Conservation (phyloP, 805 yeast species). For the Lachancea meyersii region DNA sequence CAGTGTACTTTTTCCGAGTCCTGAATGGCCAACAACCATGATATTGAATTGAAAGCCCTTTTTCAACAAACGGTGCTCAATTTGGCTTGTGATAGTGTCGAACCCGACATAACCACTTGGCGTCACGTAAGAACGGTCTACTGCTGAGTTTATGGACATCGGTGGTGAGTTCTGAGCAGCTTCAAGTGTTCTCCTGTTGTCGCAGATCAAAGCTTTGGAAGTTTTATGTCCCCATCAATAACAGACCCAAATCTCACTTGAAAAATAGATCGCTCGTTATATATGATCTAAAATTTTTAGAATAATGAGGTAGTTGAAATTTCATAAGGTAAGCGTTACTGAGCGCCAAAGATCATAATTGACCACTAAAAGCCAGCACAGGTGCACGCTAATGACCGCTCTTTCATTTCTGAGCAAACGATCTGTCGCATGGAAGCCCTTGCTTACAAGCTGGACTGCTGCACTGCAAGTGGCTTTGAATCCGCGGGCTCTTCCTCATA, state of each 20-base stretch:
- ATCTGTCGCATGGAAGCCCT: conserved; percentile 9
- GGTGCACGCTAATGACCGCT: neutral
- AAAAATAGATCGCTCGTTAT: neutral
- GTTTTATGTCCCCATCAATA: neutral
- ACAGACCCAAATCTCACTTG: neutral
- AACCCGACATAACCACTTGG: conserved; percentile 89
- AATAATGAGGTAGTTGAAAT: neutral
- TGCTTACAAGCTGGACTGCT: conserved; percentile 9
- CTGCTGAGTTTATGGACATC: conserved; percentile 2
- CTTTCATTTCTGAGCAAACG: neutral
- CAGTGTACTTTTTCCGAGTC: conserved; percentile 89
- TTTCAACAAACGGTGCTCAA: conserved; percentile 84
- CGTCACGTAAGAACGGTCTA: conserved; percentile 21
- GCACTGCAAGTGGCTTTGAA: conserved; percentile 12
- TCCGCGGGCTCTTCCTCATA: conserved; percentile 25
- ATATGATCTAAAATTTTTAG: conserved; percentile 3
- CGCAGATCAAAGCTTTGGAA: neutral
- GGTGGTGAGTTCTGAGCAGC: neutral
- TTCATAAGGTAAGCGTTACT: neutral
- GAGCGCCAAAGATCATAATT: neutral
- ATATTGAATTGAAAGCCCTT: conserved; percentile 91
- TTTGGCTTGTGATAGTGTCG: conserved; percentile 92
- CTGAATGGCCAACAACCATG: conserved; percentile 91
- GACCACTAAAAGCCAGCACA: neutral
- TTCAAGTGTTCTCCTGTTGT: neutral